A percentile compares a stretch with the other conserved stretches of the same genome.
phyloP scores from a whole-genome alignment of 179 eudicot genomes.

The Spinacia oleracea region DNA sequence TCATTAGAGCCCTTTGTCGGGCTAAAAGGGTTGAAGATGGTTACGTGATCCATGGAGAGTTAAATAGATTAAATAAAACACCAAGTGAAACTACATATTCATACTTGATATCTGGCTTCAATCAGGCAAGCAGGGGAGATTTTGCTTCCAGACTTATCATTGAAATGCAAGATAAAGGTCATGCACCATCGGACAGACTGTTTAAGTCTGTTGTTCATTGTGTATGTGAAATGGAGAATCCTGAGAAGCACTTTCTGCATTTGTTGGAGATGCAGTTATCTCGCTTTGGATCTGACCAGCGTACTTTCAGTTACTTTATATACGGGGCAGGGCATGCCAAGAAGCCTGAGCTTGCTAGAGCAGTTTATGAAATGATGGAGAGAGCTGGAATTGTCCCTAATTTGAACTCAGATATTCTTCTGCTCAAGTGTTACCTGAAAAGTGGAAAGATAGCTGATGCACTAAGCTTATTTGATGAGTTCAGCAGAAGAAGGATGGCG shows the following conservation, averaged over 20 bases:
- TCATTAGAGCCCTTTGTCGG: slow-evolving; percentile 65
- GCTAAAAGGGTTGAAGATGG: slow-evolving; percentile 67
- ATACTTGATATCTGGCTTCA: slow-evolving; percentile 61
- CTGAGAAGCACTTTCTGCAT: slow-evolving; percentile 49
- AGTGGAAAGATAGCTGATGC: slow-evolving; percentile 57
- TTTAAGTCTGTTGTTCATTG: slow-evolving; percentile 49
- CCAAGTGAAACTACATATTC: slow-evolving; percentile 44
- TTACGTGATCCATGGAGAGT: slow-evolving; percentile 53
- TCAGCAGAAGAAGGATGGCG: slow-evolving; percentile 38
- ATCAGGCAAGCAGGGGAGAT: slow-evolving; percentile 50
- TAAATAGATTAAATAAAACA: slow-evolving; percentile 42
- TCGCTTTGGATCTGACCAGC: slow-evolving; percentile 27
- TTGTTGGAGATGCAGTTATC: slow-evolving; percentile 65
- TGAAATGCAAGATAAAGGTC: slow-evolving; percentile 92
- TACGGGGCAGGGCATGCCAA: slow-evolving; percentile 71
- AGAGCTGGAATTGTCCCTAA: slow-evolving; percentile 24
- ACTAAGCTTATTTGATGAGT: slow-evolving; percentile 41
- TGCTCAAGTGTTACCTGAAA: slow-evolving; percentile 59
- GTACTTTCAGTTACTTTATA: slow-evolving; percentile 55
- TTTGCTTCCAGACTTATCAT: slow-evolving; percentile 65
- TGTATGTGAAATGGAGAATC: slow-evolving; percentile 51
- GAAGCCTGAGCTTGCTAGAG: slow-evolving; percentile 60
- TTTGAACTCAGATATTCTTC: slow-evolving; percentile 39
- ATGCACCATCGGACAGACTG: slow-evolving; percentile 38
- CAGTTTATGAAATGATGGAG: slow-evolving; percentile 49